Percentiles rank a stretch among this genome's conserved stretches.
Conservation (phyloP, 2,329 filamentous ascomycete genomes). For the Apiospora kogelbergensis region DNA sequence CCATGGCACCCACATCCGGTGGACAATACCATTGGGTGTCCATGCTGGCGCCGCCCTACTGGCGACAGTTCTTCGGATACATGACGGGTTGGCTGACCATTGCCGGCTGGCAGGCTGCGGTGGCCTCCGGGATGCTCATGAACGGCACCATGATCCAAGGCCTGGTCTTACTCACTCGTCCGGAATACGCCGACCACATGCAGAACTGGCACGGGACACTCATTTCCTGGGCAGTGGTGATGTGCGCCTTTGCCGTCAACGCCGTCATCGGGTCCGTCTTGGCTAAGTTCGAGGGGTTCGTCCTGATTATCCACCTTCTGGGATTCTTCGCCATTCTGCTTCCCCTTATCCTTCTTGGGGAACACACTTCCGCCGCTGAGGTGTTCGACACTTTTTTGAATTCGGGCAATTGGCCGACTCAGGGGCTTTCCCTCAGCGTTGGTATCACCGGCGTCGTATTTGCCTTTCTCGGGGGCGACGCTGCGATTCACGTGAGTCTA, state of each 20-base stretch:
- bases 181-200: neutral
- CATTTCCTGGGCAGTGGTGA: neutral
- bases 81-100: slow-evolving; percentile 22
- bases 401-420: neutral
- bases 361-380: neutral
- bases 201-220: neutral
- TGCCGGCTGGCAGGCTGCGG: slow-evolving; percentile 22
- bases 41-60: slow-evolving; percentile 23
- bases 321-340: neutral
- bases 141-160: neutral
- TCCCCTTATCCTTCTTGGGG: neutral
- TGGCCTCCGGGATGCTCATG: slow-evolving; percentile 12
- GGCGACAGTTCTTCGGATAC: slow-evolving; percentile 21
- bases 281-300: neutral
- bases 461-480: neutral
- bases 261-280: neutral
- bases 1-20: slow-evolving; percentile 34
- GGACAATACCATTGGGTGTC: slow-evolving; percentile 27
- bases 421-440: neutral
- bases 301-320: neutral
- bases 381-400: neutral
- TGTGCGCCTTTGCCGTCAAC: neutral
- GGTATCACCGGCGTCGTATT: neutral
- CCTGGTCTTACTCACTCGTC: neutral
- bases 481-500: neutral